Evolutionary conservation across 2,329 filamentous ascomycete species (phyloP).

Genomic region (Penicillium expansum): DNA sequence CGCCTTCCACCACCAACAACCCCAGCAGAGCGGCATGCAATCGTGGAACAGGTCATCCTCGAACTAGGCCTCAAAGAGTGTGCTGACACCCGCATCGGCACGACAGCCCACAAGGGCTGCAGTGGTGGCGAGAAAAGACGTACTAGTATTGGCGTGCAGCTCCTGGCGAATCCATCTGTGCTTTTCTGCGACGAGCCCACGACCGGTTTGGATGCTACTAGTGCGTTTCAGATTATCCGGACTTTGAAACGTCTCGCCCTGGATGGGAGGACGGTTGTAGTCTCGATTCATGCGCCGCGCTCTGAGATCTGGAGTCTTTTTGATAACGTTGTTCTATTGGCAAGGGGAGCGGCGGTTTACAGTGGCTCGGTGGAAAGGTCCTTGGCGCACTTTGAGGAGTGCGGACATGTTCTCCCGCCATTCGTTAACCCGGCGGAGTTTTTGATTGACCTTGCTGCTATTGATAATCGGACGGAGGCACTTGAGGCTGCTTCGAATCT

Average conservation of each 20-base stretch:
- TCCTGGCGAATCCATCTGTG: conserved; percentile 74
- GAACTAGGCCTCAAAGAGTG: conserved; percentile 76
- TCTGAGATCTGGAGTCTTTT: conserved; percentile 79
- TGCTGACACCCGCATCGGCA: conserved; percentile 70
- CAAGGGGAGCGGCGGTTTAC: conserved; percentile 66
- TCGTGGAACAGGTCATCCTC: conserved; percentile 74
- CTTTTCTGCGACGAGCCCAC: conserved; percentile 78
- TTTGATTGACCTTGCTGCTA: conserved; percentile 69
- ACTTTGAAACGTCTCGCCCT: conserved; percentile 66
- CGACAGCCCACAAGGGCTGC: conserved; percentile 68
- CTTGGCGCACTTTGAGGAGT: conserved; percentile 61
- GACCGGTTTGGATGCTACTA: conserved; percentile 69
- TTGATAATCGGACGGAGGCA: conserved; percentile 68
- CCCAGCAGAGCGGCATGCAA: conserved; percentile 55
- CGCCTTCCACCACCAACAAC: conserved; percentile 64
- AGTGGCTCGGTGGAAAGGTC: conserved; percentile 60
- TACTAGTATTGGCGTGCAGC: conserved; percentile 73
- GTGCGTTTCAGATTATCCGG: conserved; percentile 69
- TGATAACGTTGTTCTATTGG: conserved; percentile 67
- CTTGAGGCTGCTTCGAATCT: conserved; percentile 59
- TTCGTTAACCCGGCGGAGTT: conserved; percentile 79
- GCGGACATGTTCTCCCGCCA: conserved; percentile 61
- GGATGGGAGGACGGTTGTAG: conserved; percentile 68
- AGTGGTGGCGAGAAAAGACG: conserved; percentile 76
- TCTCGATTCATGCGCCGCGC: conserved; percentile 73